Evolutionary conservation across 2,329 filamentous ascomycete species (phyloP).

Genomic region (Diaporthe caulivora): DNA sequence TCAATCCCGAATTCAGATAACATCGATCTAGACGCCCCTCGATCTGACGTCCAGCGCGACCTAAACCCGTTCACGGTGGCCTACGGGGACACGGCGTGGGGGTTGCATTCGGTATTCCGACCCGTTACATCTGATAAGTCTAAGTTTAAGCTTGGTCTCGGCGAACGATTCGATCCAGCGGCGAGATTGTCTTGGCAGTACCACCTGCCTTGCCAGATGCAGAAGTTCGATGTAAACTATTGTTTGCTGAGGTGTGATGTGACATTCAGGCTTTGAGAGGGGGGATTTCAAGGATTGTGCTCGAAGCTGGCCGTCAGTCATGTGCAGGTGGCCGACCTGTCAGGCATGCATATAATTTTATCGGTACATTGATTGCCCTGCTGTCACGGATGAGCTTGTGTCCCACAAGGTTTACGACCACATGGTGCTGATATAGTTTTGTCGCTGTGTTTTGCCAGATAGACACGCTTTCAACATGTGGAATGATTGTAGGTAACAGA

Average conservation of each 20-base stretch:
- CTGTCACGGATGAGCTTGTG: conserved; percentile 2
- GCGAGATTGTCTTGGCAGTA: conserved; percentile 3
- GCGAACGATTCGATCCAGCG: background rate
- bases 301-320: background rate
- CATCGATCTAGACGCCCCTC: conserved; percentile 6
- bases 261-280: background rate
- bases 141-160: conserved; percentile 19
- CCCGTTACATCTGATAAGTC: conserved; percentile 21
- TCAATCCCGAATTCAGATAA: background rate
- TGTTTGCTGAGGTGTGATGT: conserved; percentile 15
- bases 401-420: background rate
- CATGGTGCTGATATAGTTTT: background rate
- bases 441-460: background rate
- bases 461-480: too few relatives aligned
- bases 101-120: conserved; percentile 25
- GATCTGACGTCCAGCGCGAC: background rate
- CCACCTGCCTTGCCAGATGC: background rate
- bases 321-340: background rate
- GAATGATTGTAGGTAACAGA: too few relatives aligned
- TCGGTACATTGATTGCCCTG: background rate
- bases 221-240: conserved; percentile 13
- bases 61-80: background rate
- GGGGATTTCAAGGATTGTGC: background rate
- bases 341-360: conserved; percentile 19
- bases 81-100: background rate